A percentile compares a stretch with the other conserved stretches of the same genome.
These are phyloP conservation scores for Cystofilobasidium bisporidii DNA, from an alignment of 768 basidiomycete species.

Conservation along the genomic window DNA sequence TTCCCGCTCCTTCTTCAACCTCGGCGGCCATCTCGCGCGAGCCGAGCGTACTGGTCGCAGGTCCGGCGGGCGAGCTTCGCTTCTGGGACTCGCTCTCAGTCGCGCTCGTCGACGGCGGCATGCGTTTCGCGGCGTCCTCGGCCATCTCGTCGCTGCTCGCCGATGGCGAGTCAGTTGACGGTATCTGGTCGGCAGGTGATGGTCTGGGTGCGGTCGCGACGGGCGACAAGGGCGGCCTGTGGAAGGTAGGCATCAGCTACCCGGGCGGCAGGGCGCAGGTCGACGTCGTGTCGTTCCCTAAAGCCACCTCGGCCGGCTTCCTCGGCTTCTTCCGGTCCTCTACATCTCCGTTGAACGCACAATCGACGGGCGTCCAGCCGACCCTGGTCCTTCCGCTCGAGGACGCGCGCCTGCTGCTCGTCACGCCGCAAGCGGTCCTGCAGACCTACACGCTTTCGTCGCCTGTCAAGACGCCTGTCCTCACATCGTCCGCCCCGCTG, in stretches of 20 bases:
- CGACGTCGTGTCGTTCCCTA: constrained; percentile 22
- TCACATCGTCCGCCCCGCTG: constrained; percentile 31
- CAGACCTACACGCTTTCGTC: constrained; percentile 19
- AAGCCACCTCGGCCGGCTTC: constrained; percentile 35
- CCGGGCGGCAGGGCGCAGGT: constrained; percentile 35
- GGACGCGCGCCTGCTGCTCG: constrained; percentile 31
- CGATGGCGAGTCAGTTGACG: constrained; percentile 35
- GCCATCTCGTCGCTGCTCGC: constrained; percentile 21
- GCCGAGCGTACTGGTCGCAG: constrained; percentile 75
- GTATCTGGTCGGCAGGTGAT: constrained; percentile 30
- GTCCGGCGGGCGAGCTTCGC: constrained; percentile 58
- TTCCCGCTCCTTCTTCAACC: constrained; percentile 7
- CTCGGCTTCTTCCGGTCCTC: constrained; percentile 37
- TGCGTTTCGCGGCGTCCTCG: constrained; percentile 34
- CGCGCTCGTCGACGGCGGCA: constrained; percentile 38
- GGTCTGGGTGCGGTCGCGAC: constrained; percentile 29
- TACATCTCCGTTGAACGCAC: constrained; percentile 17
- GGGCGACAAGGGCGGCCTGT: not conserved
- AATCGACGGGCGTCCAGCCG: constrained; percentile 25
- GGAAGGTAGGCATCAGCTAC: constrained; percentile 32
- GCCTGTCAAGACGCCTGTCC: constrained; percentile 31
- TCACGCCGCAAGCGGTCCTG: constrained; percentile 7
- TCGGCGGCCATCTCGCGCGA: constrained; percentile 42
- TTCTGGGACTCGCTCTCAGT: constrained; percentile 72
- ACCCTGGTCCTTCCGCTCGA: constrained; percentile 29